Evolutionary conservation across 2,329 filamentous ascomycete genomes (phyloP).

Genomic region (Stagonosporopsis vannaccii): DNA sequence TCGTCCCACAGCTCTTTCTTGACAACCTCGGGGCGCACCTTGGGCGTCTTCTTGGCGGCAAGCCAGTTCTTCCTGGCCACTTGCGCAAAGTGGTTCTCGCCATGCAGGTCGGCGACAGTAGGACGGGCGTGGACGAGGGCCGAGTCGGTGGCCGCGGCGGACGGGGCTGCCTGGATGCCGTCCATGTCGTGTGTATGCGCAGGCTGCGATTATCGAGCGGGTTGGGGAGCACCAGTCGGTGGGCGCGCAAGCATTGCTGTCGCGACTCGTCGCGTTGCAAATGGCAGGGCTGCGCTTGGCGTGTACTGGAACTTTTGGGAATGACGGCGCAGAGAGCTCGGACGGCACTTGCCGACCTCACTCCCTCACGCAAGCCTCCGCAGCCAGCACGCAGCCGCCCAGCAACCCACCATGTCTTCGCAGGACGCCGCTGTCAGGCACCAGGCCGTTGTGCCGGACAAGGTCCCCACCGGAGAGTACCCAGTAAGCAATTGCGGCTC

Average conservation of each 20-base stretch:
- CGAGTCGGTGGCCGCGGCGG: conserved; percentile 30
- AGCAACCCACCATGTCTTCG: conserved; percentile 41
- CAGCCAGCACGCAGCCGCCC: conserved; percentile 17
- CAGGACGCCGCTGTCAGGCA: conserved; percentile 37
- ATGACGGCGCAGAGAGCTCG: conserved; percentile 1
- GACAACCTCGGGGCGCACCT: conserved; percentile 80
- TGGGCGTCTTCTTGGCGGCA: conserved; percentile 66
- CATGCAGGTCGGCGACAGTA: conserved; percentile 72
- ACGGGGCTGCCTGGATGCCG: conserved; percentile 3
- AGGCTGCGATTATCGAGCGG: conserved; percentile 1
- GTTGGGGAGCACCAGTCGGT: conserved; percentile 4
- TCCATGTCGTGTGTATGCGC: conserved; percentile 5
- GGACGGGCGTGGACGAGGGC: conserved; percentile 58
- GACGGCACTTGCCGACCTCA: conserved; percentile 23
- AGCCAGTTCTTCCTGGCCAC: conserved; percentile 89
- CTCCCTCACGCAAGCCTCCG: conserved; percentile 10
- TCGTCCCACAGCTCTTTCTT: conserved; percentile 90
- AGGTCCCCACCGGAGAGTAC: conserved; percentile 82
- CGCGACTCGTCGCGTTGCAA: conserved; percentile 24
- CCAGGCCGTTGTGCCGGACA: conserved; percentile 70
- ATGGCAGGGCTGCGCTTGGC: conserved; percentile 11
- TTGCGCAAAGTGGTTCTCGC: conserved; percentile 69
- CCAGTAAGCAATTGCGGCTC: conserved; percentile 69
- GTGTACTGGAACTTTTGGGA: neutral
- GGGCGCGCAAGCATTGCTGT: conserved; percentile 19